phyloP scores from a whole-genome alignment of 257 asterid genomes.

The Gardenia jasminoides region DNA sequence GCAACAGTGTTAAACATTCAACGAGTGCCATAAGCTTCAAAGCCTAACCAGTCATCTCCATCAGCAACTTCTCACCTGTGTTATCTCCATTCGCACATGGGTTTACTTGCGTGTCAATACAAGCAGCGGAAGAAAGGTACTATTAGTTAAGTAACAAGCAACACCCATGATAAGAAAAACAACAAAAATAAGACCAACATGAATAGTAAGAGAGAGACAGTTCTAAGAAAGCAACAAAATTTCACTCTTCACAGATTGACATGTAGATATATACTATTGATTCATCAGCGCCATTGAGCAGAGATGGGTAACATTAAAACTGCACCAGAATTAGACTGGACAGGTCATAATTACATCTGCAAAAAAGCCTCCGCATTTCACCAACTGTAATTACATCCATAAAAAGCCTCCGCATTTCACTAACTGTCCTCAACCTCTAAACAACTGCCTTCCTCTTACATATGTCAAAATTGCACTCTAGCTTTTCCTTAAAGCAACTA shows the following conservation, averaged over 20 bases:
- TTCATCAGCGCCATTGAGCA: background rate
- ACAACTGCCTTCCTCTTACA: constrained; percentile 33
- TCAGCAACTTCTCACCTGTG: background rate
- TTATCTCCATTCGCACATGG: background rate
- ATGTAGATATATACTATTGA: background rate
- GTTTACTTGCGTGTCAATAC: background rate
- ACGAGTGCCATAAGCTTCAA: too few species aligned
- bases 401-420: constrained; percentile 28
- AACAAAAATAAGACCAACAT: background rate
- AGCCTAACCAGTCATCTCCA: too few species aligned
- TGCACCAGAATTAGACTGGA: constrained; percentile 18
- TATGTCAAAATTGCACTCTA: constrained; percentile 54
- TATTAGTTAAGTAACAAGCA: background rate
- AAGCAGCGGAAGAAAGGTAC: background rate
- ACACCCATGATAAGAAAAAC: background rate
- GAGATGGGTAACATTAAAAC: background rate
- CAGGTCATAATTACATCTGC: constrained; percentile 23
- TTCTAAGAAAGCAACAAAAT: background rate
- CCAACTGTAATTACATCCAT: constrained; percentile 28
- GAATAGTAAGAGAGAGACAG: background rate
- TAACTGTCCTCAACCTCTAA: constrained; percentile 32
- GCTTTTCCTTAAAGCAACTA: constrained; percentile 35
- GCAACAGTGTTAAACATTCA: too few species aligned
- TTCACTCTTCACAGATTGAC: background rate
- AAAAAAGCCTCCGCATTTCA: constrained; percentile 27